Conservation (phyloP, 352 stramenopile genomes). For the Chrysophaeum taylorii region DNA sequence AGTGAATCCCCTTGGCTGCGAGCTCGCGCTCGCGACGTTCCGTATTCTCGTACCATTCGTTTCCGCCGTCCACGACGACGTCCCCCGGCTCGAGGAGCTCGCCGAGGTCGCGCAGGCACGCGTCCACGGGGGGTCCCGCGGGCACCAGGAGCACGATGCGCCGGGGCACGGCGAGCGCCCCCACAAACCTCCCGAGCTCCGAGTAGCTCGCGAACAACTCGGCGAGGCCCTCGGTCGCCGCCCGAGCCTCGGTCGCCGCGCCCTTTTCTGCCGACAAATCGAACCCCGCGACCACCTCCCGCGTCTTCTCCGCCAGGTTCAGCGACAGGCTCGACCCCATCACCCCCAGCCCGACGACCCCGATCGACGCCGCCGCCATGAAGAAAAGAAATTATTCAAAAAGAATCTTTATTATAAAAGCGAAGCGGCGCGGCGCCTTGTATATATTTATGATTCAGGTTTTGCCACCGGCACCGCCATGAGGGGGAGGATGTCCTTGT, state of each 20-base stretch:
- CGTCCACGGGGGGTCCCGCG: conserved; percentile 80
- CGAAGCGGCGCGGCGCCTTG: too few species aligned
- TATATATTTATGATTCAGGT: too few species aligned
- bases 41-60: conserved; percentile 98
- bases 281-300: neutral
- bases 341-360: conserved; percentile 59
- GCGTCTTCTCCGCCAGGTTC: neutral
- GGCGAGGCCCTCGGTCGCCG: neutral
- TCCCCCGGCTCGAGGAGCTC: conserved; percentile 81
- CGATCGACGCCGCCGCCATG: neutral
- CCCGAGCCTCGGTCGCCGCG: neutral
- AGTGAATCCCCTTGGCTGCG: conserved; percentile 85
- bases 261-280: neutral
- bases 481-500: too few species aligned
- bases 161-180: conserved; percentile 71
- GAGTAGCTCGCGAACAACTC: conserved; percentile 69
- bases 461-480: too few species aligned
- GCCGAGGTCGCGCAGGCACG: conserved; percentile 62
- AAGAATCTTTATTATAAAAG: too few species aligned
- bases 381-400: too few species aligned
- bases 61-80: conserved; percentile 96
- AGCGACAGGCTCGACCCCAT: conserved; percentile 95
- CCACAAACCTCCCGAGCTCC: conserved; percentile 64
- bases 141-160: conserved; percentile 97
- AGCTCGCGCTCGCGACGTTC: conserved; percentile 81